Evolutionary conservation across 257 asterid species (phyloP), one percentile per base, ranked within the genome.

Genomic region (Solanum bulbocastanum): DNA sequence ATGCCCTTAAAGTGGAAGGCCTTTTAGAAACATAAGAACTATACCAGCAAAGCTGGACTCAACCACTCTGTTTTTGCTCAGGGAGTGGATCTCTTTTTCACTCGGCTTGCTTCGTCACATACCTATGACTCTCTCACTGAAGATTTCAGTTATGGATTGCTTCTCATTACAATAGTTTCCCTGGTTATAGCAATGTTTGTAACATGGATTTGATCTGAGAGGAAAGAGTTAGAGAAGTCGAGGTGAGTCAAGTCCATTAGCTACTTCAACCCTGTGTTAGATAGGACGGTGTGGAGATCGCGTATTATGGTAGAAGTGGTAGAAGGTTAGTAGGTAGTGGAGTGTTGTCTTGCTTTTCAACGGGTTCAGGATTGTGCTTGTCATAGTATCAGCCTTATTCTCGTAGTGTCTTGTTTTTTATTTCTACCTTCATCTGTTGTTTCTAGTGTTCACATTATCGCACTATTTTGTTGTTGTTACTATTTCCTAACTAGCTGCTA

Each of bases 21-120:
- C 95, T 60, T 94, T 97, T 33, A 92, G 94, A 88, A 98, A 98
- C 89, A 92, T 97, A 86, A 90, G 89, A 83, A 92, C 84, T 1
- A 90, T 96, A 78, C 98, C 98, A 10, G 92, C 99, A 23, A 96
- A 94, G 92, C 93, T 97, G 86, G 98, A 97, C 93, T 97, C 98
- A 3, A 96, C 99, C 74, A 92, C 99, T 86, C 94, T 27, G 96
- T 95, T 25, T 97, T 97, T 83, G 93, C 95, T n/a, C 94, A 96
- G 88, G 98, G 98, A 33, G 92, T 94, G 88, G 99, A 97, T 91
- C 96, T 97, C 88, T 97, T 97, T 84, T 95, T 96, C 90, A 95
- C 98, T 32, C 93, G 91, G 78, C 98, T 97, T 20, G 98, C 98
- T 33, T 98, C 98, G 36, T 95, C 98, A 35, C 92, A 84, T 90